Evolutionary conservation across 352 stramenopile genomes (phyloP).

Genomic region (Phytophthora parvispora): DNA sequence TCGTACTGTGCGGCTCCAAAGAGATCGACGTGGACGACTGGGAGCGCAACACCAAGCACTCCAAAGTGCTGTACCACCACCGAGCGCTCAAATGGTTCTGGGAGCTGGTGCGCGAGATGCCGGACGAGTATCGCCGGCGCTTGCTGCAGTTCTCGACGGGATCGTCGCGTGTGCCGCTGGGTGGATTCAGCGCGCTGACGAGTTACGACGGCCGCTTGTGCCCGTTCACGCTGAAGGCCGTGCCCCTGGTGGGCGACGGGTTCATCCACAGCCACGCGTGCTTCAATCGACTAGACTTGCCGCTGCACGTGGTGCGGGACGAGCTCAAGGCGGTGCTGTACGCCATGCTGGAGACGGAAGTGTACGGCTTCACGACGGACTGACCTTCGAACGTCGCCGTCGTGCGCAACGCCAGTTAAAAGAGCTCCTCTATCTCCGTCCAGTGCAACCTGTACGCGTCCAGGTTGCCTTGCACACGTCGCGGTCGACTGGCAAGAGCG

Average conservation of each 20-base stretch:
- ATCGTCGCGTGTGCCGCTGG: conserved; percentile 59
- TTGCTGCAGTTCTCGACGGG: conserved; percentile 73
- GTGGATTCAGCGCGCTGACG: conserved; percentile 56
- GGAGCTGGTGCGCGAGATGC: conserved; percentile 80
- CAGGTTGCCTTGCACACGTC: too few relatives aligned
- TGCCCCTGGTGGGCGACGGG: conserved; percentile 37
- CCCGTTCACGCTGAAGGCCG: conserved; percentile 58
- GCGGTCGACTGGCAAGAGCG: background rate
- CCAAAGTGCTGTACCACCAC: conserved; percentile 35
- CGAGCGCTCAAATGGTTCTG: conserved; percentile 45
- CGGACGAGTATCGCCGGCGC: conserved; percentile 49
- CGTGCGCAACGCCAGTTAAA: too few relatives aligned
- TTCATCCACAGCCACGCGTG: conserved; percentile 70
- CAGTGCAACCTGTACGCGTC: too few relatives aligned
- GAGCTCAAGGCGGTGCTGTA: conserved; percentile 71
- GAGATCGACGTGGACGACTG: conserved; percentile 96
- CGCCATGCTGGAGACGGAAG: conserved; percentile 54
- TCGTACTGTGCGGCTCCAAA: conserved; percentile 94
- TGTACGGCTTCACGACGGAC: conserved; percentile 73
- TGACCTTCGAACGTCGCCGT: conserved; percentile 15
- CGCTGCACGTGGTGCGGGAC: conserved; percentile 90
- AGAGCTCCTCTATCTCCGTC: too few relatives aligned
- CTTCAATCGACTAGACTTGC: conserved; percentile 94
- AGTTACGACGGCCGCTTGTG: conserved; percentile 64
- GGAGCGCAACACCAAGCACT: conserved; percentile 82